These are phyloP conservation scores for Yarrowia yakushimensis DNA, from an alignment of 805 yeast genomes.

Conservation along the genomic window DNA sequence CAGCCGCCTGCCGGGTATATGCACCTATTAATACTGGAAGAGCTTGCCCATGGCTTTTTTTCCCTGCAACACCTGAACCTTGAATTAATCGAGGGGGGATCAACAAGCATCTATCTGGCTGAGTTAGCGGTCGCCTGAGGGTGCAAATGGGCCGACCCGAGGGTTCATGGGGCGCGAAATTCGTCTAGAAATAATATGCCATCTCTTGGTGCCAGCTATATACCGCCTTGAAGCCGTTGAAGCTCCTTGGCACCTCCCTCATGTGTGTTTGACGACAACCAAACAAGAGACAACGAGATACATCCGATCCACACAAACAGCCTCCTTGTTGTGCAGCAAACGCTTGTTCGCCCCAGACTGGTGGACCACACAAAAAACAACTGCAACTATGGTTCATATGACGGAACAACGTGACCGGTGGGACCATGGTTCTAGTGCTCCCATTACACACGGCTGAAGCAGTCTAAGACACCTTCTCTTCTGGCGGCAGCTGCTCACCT, in stretches of 20 bases:
- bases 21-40: slow-evolving; percentile 18
- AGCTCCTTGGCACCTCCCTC: not conserved
- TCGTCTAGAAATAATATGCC: not conserved
- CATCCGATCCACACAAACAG: not conserved
- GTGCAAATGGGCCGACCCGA: not conserved
- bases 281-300: not conserved
- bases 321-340: not conserved
- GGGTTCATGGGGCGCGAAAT: not conserved
- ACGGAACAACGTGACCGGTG: too few relatives aligned
- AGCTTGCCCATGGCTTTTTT: not conserved
- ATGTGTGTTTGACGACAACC: not conserved
- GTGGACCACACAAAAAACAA: not conserved
- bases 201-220: too few relatives aligned
- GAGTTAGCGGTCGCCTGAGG: too few relatives aligned
- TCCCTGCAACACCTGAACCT: not conserved
- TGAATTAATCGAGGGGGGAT: not conserved
- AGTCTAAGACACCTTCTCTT: not conserved
- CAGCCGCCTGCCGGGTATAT: slow-evolving; percentile 1
- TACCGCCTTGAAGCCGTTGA: not conserved
- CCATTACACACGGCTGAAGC: not conserved
- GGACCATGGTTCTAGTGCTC: too few relatives aligned
- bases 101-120: too few relatives aligned
- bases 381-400: too few relatives aligned
- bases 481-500: too few relatives aligned
- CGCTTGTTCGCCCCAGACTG: slow-evolving; percentile 9